Base-by-base conservation (phyloP, 257 asterid species). In the Sherardia arvensis region DNA sequence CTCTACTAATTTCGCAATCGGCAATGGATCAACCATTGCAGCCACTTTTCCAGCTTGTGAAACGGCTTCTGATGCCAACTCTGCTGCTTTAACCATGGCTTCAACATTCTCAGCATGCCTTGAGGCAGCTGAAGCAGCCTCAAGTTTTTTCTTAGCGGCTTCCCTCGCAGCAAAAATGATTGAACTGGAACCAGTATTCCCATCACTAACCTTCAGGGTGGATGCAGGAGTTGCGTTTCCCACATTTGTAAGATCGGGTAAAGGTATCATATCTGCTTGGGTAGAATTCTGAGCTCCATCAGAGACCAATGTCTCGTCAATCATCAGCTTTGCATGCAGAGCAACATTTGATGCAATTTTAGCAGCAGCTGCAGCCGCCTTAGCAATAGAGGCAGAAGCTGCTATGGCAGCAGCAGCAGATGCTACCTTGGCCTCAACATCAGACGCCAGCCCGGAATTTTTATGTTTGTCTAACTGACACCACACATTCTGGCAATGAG, bases 331-430 rank as follows among this genome's bases (percentile, higher is more conserved):
- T 40, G 96, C 95, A 72, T 84, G 95, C 62, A 77, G 62, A 25
- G 97, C 96, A 72, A 85, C 96, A 70, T 69, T 84, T 73, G 85
- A 86, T 62, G 99, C 99, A 59, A 94, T 79, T 80, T 84, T 86
- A 59, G 99, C 97, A 69, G 97, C 96, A 23, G 95, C 96, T 27
- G 99, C 92, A 0, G 99, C 99, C 22, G 95, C 99, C 88, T 83
- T 93, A 18, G 99, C 99, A 69, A 93, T 97, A 73, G 93, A 79
- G 63, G 95, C 81, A 76, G 97, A 93, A 12, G 99, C 99, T 21
- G 99, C 95, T 61, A 94, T 74, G 49, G 88, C 88, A 76, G 69
- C 91, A 76, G 96, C 92, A 69, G 96, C 94, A 62, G 96, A 84
- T n/a, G 91, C 86, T 71, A 93, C 69, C 77, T 81, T 87, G 66